These are phyloP conservation scores for Oryza glumipatula DNA, from an alignment of 176 grass and related monocot species.

Conservation along the genomic window DNA sequence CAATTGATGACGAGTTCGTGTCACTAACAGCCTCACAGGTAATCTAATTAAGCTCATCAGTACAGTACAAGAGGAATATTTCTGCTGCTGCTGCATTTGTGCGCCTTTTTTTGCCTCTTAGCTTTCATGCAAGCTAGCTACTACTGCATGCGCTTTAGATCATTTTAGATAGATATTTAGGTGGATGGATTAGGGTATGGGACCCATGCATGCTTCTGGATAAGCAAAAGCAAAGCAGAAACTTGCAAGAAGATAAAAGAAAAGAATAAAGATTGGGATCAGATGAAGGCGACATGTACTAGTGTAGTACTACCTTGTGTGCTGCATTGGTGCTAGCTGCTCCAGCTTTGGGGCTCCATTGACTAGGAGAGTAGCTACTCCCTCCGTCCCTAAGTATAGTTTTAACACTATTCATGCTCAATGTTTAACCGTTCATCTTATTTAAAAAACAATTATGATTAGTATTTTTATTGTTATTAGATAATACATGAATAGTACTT, in stretches of 20 bases:
- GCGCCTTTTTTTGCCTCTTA: background rate
- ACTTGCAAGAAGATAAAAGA: background rate
- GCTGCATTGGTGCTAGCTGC: background rate
- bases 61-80: conserved; percentile 2
- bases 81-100: background rate
- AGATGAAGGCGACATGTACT: background rate
- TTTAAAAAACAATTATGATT: no score
- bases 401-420: no score
- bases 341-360: conserved; percentile 34
- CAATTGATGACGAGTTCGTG: conserved; percentile 1
- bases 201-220: background rate
- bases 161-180: background rate
- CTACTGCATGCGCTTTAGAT: background rate
- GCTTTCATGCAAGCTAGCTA: background rate
- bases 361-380: background rate
- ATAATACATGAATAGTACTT: no score
- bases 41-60: background rate
- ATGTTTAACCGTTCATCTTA: no score
- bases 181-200: background rate
- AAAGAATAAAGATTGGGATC: background rate
- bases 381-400: no score
- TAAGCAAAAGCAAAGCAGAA: conserved; percentile 10
- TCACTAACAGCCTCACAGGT: background rate
- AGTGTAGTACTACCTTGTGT: background rate
- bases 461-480: no score